These are phyloP conservation scores for Abrus precatorius DNA, from an alignment of 306 rosid species.

Conservation along the genomic window DNA sequence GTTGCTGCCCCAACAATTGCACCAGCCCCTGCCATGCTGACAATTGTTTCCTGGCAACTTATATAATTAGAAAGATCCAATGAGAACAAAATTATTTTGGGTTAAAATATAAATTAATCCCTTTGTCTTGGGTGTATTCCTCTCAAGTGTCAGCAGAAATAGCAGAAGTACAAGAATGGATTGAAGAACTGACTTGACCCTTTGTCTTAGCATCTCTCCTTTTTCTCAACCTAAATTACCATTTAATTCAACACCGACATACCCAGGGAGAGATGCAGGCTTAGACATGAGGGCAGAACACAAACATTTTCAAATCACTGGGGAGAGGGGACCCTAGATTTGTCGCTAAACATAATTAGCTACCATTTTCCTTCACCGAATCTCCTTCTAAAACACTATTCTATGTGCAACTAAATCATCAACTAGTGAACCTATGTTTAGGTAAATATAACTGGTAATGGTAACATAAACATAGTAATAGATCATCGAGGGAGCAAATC, in stretches of 20 bases:
- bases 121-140: not conserved
- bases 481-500: too few species aligned
- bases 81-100: not conserved
- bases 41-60: constrained; percentile 79
- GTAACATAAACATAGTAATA: too few species aligned
- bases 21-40: constrained; percentile 93
- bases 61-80: constrained; percentile 20
- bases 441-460: too few species aligned
- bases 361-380: too few species aligned
- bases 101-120: not conserved
- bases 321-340: too few species aligned
- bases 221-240: constrained; percentile 7
- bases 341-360: too few species aligned
- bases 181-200: constrained; percentile 20
- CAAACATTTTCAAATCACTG: too few species aligned
- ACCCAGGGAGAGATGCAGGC: constrained; percentile 1
- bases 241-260: constrained; percentile 4
- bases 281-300: not conserved
- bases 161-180: constrained; percentile 2
- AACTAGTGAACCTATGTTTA: too few species aligned
- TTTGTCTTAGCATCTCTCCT: constrained; percentile 27
- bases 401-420: too few species aligned
- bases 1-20: constrained; percentile 87
- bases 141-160: not conserved
- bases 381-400: too few species aligned